phyloP scores from a whole-genome alignment of 306 rosid species.

The Pyrus pyrifolia region DNA sequence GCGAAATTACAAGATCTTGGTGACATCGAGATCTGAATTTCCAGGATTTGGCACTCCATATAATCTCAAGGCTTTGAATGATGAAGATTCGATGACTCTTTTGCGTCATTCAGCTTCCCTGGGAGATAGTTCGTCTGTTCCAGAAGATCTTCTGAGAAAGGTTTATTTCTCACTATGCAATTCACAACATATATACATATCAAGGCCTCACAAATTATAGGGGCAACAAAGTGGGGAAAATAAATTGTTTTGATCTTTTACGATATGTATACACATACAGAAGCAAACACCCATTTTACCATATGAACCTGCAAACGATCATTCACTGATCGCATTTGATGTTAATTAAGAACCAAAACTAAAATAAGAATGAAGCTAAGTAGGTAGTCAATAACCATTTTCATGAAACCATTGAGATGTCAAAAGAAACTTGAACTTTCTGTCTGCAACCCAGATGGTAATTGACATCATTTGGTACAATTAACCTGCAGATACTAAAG shows the following conservation, averaged over 20 bases:
- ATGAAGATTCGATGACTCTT: constrained; percentile 35
- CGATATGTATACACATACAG: neutral
- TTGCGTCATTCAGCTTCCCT: constrained; percentile 37
- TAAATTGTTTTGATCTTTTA: neutral
- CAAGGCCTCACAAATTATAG: neutral
- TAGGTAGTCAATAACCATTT: neutral
- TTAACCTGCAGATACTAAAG: constrained; percentile 40
- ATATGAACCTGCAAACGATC: neutral
- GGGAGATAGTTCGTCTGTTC: constrained; percentile 14
- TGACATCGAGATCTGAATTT: constrained; percentile 51
- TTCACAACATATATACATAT: constrained; percentile 3
- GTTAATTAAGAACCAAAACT: neutral
- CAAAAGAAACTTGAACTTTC: constrained; percentile 15
- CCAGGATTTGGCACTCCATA: constrained; percentile 18
- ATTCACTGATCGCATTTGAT: neutral
- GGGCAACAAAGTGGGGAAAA: neutral
- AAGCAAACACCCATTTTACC: constrained; percentile 6
- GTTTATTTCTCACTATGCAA: neutral
- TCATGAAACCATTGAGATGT: constrained; percentile 2
- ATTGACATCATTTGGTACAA: neutral
- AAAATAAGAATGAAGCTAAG: neutral
- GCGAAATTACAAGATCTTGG: constrained; percentile 43
- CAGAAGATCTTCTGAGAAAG: constrained; percentile 16
- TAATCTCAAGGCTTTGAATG: constrained; percentile 26
- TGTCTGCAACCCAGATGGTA: neutral